phyloP scores from a whole-genome alignment of 1,284 basidiomycete genomes.

The Laetiporus sulphureus region DNA sequence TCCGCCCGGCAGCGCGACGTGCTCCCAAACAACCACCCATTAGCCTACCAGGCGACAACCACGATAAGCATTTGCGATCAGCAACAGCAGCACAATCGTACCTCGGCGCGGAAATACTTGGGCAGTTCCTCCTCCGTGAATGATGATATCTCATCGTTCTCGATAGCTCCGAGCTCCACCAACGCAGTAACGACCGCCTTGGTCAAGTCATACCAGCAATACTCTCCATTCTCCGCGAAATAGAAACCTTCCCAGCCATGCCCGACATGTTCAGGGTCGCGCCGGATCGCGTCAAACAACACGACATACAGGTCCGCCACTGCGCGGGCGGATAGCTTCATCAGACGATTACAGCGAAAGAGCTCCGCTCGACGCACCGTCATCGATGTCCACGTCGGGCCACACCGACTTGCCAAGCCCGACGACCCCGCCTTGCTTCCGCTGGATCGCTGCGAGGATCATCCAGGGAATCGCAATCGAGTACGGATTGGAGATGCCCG shows the following conservation, averaged over 20 bases:
- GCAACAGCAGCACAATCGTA: slow-evolving; percentile 3
- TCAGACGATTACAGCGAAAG: not conserved
- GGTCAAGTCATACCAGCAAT: slow-evolving; percentile 30
- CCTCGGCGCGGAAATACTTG: slow-evolving; percentile 21
- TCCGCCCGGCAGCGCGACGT: slow-evolving; percentile 37
- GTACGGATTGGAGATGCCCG: slow-evolving; percentile 29
- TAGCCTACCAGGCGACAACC: slow-evolving; percentile 1
- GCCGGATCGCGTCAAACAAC: slow-evolving; percentile 17
- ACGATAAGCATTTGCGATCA: not conserved
- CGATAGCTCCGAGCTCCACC: slow-evolving; percentile 22
- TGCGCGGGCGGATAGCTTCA: slow-evolving; percentile 1
- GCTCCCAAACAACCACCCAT: slow-evolving; percentile 26
- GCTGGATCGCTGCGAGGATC: slow-evolving; percentile 22
- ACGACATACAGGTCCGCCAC: slow-evolving; percentile 20
- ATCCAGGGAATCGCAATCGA: slow-evolving; percentile 32
- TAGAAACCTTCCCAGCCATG: slow-evolving; percentile 43
- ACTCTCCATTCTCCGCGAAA: slow-evolving; percentile 41
- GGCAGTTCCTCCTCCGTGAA: slow-evolving; percentile 29
- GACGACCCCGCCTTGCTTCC: slow-evolving; percentile 29
- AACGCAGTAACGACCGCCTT: slow-evolving; percentile 32
- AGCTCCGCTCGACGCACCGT: slow-evolving; percentile 18
- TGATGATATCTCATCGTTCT: slow-evolving; percentile 23
- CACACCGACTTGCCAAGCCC: slow-evolving; percentile 25
- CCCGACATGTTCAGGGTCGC: slow-evolving; percentile 13
- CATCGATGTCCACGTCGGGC: slow-evolving; percentile 27